Conservation (phyloP, 805 yeast species). For the Pichia exigua region DNA sequence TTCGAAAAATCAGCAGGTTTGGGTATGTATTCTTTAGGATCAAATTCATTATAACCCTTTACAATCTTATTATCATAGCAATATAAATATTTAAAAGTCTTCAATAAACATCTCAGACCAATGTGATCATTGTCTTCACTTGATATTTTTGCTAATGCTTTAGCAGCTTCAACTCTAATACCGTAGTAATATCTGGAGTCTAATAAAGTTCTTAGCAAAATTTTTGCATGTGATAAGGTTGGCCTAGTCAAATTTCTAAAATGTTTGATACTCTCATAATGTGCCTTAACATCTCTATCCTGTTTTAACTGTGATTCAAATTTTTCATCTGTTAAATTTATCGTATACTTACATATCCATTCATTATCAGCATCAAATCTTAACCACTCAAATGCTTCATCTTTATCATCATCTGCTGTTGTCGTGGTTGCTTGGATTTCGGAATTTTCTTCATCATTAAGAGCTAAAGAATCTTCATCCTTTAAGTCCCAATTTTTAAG, state of each 20-base stretch:
- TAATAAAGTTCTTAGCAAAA: constrained; percentile 70
- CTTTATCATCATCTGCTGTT: constrained; percentile 33
- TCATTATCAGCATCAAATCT: constrained; percentile 97
- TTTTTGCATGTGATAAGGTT: constrained; percentile 59
- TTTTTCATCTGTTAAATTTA: constrained; percentile 93
- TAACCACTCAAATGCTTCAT: constrained; percentile 95
- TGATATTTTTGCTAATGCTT: constrained; percentile 64
- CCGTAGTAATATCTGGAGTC: constrained; percentile 86
- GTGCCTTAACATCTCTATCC: constrained; percentile 96
- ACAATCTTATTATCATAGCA: constrained; percentile 52
- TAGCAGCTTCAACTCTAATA: constrained; percentile 78
- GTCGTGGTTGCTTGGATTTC: background rate
- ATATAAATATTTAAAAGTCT: constrained; percentile 58
- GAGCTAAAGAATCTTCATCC: constrained; percentile 31
- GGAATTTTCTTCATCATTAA: constrained; percentile 49
- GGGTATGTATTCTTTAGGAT: constrained; percentile 48
- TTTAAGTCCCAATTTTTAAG: constrained; percentile 56
- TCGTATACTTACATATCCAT: constrained; percentile 79
- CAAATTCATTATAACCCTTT: constrained; percentile 20
- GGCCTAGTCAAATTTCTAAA: constrained; percentile 59
- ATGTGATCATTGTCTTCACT: constrained; percentile 51
- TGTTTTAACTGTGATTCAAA: constrained; percentile 87
- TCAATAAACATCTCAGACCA: constrained; percentile 66
- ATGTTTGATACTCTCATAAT: constrained; percentile 68
- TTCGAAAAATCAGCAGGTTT: constrained; percentile 73